Base-by-base conservation (phyloP, 768 basidiomycete genomes). In the Leccinellum albellum region DNA sequence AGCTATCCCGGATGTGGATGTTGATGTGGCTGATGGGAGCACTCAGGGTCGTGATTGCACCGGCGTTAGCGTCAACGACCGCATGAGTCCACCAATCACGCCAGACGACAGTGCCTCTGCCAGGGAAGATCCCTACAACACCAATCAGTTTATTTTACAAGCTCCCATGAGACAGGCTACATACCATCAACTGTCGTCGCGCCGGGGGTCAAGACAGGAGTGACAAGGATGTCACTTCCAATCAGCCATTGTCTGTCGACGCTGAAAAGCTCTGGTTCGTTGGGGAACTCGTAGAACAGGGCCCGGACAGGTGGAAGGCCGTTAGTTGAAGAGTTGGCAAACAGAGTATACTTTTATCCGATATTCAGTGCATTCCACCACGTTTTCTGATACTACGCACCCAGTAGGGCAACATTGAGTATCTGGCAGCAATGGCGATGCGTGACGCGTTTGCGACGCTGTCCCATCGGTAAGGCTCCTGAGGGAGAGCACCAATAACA, bases 391-490 rank as follows among this genome's bases (percentile, higher is more conserved):
- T 50, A 26, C 5, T n/a, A 72, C 84, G 54, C 55, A 86, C 87
- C 89, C 89, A 92, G 72, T 91, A 91, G 0, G 89, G 88, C 51
- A 92, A 71, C 59, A 92, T 65, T 15, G 84, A 73, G 64, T 92
- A 94, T 37, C 89, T 79, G 32, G 82, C 77, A 17, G 76, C 74
- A 61, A 92, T 89, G 8, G 88, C 89, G n/a, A 76, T 86, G n/a
- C 86, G 80, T 6, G 86, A 84, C 17, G 89, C 87, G 40, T 85
- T 79, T 1, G 87, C 87, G n/a, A 91, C 90, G 52, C 84, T 87
- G 55, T 88, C 86, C 89, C 91, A 93, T 45, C 83, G 76, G 62
- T 87, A 92, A 2, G 89, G 88, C 64, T 91, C 89, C 68, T 91
- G 91, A 20, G 84, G 73, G 28, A 89, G 75, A 5, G 87, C 86